Conservation (phyloP, 495 filamentous ascomycete genomes). For the Xylaria cubensis region DNA sequence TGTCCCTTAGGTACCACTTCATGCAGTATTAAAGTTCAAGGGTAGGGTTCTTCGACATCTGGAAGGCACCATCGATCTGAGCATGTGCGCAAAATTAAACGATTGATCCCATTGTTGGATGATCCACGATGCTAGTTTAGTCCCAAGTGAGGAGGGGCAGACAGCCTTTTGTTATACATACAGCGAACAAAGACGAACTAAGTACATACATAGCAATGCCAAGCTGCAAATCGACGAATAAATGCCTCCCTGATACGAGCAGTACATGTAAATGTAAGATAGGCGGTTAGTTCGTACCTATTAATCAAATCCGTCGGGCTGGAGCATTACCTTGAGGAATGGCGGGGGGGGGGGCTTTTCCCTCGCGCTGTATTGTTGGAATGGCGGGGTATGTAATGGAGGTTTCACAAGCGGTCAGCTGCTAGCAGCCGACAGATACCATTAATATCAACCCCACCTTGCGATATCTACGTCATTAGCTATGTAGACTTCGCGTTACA, state of each 20-base stretch:
- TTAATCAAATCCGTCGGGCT: neutral
- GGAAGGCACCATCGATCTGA: neutral
- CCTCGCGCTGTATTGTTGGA: neutral
- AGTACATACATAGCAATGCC: neutral
- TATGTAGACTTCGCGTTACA: too few relatives aligned
- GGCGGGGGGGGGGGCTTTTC: neutral
- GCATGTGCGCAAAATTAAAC: neutral
- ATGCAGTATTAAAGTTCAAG: neutral
- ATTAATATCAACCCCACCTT: neutral
- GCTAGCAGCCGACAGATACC: neutral
- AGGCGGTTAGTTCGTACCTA: neutral
- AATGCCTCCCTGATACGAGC: neutral
- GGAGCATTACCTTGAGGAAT: neutral
- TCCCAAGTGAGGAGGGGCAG: slow-evolving; percentile 11
- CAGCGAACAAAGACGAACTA: neutral
- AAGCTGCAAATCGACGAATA: neutral
- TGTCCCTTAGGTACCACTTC: neutral
- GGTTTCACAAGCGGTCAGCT: neutral
- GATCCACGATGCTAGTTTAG: neutral
- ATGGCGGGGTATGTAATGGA: slow-evolving; percentile 8
- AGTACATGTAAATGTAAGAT: too few relatives aligned
- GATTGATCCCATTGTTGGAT: neutral
- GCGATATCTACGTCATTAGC: slow-evolving; percentile 11
- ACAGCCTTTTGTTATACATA: neutral
- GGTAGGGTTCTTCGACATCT: neutral